Percentiles rank a stretch among this genome's conserved stretches.
Conservation (phyloP, 2,329 filamentous ascomycete species). For the Stylonectria norvegica region DNA sequence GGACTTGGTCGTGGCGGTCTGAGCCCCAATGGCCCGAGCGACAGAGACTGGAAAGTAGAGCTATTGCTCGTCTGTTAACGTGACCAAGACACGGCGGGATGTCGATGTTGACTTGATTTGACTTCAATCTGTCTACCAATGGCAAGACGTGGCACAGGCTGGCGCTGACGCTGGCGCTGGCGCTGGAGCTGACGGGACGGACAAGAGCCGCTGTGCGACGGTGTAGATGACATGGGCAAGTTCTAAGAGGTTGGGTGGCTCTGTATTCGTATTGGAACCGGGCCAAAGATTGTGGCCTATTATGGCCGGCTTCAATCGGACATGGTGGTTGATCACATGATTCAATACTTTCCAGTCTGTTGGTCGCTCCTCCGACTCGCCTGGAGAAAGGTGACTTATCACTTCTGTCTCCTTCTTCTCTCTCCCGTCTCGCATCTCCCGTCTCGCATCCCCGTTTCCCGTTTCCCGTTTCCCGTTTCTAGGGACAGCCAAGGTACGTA, state of each 20-base stretch:
- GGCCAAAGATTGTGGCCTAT: slow-evolving; percentile 4
- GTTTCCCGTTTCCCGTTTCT: no score
- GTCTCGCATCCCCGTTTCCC: no score
- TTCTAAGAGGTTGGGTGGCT: slow-evolving; percentile 14
- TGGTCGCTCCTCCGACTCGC: no score
- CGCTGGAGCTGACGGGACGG: slow-evolving; percentile 7
- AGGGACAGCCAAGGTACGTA: no score
- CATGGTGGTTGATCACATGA: slow-evolving; percentile 25
- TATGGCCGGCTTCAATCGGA: slow-evolving; percentile 13
- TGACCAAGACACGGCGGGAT: slow-evolving; percentile 8
- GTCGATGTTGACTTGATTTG: slow-evolving; percentile 4
- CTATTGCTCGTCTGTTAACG: no score
- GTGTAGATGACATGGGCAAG: slow-evolving; percentile 18
- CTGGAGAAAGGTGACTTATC: slow-evolving; percentile 18
- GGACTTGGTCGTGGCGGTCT: slow-evolving; percentile 14
- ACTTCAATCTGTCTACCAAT: neutral
- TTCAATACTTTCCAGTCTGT: slow-evolving; percentile 13
- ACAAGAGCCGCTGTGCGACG: slow-evolving; percentile 19
- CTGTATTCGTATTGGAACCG: slow-evolving; percentile 10
- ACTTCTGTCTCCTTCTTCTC: no score
- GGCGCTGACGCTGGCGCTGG: slow-evolving; percentile 9
- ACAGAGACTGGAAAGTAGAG: no score
- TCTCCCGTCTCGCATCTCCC: no score
- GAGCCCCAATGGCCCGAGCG: no score
- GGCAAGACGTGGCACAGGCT: slow-evolving; percentile 7